A percentile compares a stretch with the other conserved stretches of the same genome.
Conservation (phyloP, 1,284 basidiomycete species). For the Pseudozyma sp. region DNA sequence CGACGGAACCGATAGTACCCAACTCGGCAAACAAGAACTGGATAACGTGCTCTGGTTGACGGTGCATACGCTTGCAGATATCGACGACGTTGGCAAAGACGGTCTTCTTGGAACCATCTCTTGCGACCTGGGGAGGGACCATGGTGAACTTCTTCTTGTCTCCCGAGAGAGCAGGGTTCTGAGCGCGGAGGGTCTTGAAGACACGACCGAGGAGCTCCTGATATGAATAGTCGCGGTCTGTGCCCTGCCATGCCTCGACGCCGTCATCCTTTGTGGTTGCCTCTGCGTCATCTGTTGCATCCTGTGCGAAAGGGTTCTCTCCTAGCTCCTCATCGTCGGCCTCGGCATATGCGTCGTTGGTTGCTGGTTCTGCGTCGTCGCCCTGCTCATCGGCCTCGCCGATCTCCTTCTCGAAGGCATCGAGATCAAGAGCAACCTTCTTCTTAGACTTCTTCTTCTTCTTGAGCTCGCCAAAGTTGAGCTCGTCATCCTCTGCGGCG, state of each 20-base stretch:
- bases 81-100: constrained; percentile 96
- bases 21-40: constrained; percentile 97
- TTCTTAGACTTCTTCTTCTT: constrained; percentile 71
- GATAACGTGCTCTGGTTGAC: constrained; percentile 98
- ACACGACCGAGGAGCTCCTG: constrained; percentile 94
- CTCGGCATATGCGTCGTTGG: constrained; percentile 75
- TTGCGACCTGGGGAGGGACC: constrained; percentile 91
- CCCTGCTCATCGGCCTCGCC: constrained; percentile 71
- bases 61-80: constrained; percentile 98
- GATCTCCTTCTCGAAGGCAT: constrained; percentile 69
- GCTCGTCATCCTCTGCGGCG: constrained; percentile 60
- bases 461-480: constrained; percentile 73
- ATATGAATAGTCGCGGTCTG: constrained; percentile 94
- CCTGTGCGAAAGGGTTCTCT: constrained; percentile 60
- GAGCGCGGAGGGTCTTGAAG: constrained; percentile 89
- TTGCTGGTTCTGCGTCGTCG: constrained; percentile 28
- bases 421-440: constrained; percentile 69
- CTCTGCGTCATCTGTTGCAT: constrained; percentile 45
- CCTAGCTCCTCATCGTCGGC: constrained; percentile 68
- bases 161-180: constrained; percentile 87
- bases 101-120: constrained; percentile 95
- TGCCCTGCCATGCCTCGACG: constrained; percentile 79
- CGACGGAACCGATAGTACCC: constrained; percentile 96
- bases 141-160: constrained; percentile 92
- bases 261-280: constrained; percentile 36